Conservation (phyloP, 495 filamentous ascomycete species). For the Friedmanniomyces endolithicus region DNA sequence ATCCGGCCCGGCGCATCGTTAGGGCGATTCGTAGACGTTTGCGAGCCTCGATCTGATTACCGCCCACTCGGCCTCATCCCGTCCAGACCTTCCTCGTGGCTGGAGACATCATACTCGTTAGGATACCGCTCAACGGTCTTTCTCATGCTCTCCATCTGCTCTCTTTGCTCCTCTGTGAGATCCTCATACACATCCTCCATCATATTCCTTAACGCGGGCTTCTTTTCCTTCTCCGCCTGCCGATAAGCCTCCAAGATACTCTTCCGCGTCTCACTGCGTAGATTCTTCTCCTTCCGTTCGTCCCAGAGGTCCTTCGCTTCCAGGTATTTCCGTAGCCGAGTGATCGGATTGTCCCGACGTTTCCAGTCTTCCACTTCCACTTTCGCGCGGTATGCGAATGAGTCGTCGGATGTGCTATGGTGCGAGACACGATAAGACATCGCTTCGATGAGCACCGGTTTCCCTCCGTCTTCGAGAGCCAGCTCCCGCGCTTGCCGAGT, state of each 20-base stretch:
- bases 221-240: conserved; percentile 81
- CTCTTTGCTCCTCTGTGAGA: conserved; percentile 64
- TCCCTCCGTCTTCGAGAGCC: conserved; percentile 64
- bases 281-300: conserved; percentile 66
- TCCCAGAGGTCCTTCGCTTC: conserved; percentile 72
- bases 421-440: conserved; percentile 97
- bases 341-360: conserved; percentile 85
- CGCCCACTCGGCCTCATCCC: conserved; percentile 27
- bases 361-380: conserved; percentile 99
- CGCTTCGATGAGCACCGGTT: conserved; percentile 78
- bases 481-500: conserved; percentile 65
- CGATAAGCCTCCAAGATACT: conserved; percentile 70
- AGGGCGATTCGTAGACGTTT: no score
- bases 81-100: conserved; percentile 64
- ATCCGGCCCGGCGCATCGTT: no score
- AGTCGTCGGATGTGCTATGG: conserved; percentile 96
- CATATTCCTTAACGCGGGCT: conserved; percentile 61
- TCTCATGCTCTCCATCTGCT: conserved; percentile 68
- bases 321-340: conserved; percentile 81
- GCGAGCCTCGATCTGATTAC: not conserved
- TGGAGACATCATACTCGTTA: conserved; percentile 75
- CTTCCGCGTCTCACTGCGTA: conserved; percentile 51
- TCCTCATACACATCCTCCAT: conserved; percentile 85
- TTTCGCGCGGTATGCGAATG: conserved; percentile 84
- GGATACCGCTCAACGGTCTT: conserved; percentile 74